A percentile compares a stretch with the other conserved stretches of the same genome.
phyloP scores from a whole-genome alignment of 495 filamentous ascomycete species.

The Cryomyces antarcticus region DNA sequence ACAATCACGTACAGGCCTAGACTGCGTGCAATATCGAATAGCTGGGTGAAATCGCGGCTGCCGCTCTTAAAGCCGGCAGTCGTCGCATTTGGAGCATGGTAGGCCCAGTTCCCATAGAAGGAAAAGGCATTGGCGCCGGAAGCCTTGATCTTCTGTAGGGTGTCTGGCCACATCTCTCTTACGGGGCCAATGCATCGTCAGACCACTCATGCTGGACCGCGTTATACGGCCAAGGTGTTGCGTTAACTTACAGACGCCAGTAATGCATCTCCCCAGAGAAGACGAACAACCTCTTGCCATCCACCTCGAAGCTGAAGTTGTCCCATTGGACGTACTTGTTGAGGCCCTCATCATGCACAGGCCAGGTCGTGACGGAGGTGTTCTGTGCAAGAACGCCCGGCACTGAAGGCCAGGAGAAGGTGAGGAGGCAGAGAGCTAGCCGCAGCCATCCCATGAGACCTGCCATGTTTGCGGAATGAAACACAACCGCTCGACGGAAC shows the following conservation, averaged over 20 bases:
- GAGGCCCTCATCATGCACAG: slow-evolving; percentile 21
- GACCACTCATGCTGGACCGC: too few species aligned
- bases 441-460: neutral
- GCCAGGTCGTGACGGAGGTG: neutral
- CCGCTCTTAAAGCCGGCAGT: slow-evolving; percentile 35
- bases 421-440: neutral
- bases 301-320: slow-evolving; percentile 34
- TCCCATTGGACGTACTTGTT: slow-evolving; percentile 36
- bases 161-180: slow-evolving; percentile 37
- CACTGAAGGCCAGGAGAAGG: neutral
- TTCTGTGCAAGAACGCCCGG: neutral
- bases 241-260: slow-evolving; percentile 17
- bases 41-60: slow-evolving; percentile 29
- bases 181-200: slow-evolving; percentile 17
- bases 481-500: too few species aligned
- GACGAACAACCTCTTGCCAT: slow-evolving; percentile 33
- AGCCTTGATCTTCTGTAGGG: slow-evolving; percentile 42
- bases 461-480: neutral
- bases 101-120: slow-evolving; percentile 37
- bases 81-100: slow-evolving; percentile 26
- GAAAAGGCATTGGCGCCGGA: slow-evolving; percentile 35
- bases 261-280: slow-evolving; percentile 41
- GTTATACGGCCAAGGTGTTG: too few species aligned
- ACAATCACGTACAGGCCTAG: slow-evolving; percentile 37
- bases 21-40: slow-evolving; percentile 35